These are phyloP conservation scores for Paramecium biaurelia DNA, from an alignment of 73 alveolate genomes.

Conservation along the genomic window DNA sequence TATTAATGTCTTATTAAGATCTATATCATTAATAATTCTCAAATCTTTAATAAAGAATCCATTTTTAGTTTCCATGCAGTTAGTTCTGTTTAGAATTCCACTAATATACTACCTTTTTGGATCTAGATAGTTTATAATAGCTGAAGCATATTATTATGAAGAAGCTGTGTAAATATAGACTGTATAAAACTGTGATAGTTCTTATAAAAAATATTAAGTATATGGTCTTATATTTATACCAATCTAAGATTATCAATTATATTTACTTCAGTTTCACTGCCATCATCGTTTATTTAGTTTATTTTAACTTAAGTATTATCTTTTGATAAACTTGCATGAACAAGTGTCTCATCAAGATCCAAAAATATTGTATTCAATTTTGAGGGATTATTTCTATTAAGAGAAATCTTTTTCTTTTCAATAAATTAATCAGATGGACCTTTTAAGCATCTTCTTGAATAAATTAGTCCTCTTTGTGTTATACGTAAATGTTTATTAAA, in stretches of 20 bases:
- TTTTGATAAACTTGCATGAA: conserved; percentile 34
- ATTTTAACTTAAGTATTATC: conserved; percentile 23
- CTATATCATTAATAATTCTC: conserved; percentile 81
- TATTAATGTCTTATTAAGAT: conserved; percentile 77
- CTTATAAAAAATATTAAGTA: conserved; percentile 79
- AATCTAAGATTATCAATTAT: conserved; percentile 53
- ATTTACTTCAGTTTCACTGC: background rate
- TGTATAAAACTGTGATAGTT: conserved; percentile 73
- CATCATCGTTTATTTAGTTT: conserved; percentile 20
- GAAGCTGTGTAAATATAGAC: conserved; percentile 92
- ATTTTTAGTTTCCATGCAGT: conserved; percentile 86
- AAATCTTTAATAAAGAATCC: conserved; percentile 93
- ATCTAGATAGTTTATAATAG: conserved; percentile 87
- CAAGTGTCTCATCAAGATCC: conserved; percentile 55
- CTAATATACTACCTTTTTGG: conserved; percentile 86
- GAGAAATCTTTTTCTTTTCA: conserved; percentile 21
- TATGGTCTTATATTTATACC: conserved; percentile 91
- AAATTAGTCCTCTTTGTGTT: conserved; percentile 49
- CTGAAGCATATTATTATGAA: conserved; percentile 90
- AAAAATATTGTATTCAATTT: conserved; percentile 32
- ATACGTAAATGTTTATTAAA: conserved; percentile 8
- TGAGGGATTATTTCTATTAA: background rate
- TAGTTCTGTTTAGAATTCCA: conserved; percentile 82
- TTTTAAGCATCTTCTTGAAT: conserved; percentile 53
- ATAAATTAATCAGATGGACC: conserved; percentile 62